Percentiles rank a stretch among this genome's conserved stretches.
These are phyloP conservation scores for Ceratocystis eucalypticola DNA, from an alignment of 2,329 filamentous ascomycete species.

Conservation along the genomic window DNA sequence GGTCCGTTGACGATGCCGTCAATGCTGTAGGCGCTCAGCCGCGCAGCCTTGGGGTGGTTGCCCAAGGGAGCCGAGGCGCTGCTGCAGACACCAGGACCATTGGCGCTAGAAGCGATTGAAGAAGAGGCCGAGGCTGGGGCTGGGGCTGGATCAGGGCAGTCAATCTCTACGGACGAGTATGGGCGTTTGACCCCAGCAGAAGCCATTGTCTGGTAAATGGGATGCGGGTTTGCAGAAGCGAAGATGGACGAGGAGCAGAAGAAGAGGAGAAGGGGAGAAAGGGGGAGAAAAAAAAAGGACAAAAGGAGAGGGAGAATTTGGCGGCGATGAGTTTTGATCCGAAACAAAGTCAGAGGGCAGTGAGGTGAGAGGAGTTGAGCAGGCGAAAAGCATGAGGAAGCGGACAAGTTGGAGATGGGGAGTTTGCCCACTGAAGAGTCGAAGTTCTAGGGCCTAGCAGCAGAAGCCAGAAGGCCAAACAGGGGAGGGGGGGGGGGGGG, in stretches of 20 bases:
- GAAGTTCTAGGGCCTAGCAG: too few relatives aligned
- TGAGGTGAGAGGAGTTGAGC: too few relatives aligned
- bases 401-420: neutral
- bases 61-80: neutral
- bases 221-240: neutral
- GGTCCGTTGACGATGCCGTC: neutral
- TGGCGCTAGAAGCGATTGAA: neutral
- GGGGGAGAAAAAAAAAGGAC: neutral
- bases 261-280: neutral
- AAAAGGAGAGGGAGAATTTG: neutral
- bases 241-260: neutral
- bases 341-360: too few relatives aligned
- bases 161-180: constrained; percentile 27
- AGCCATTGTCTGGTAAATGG: constrained; percentile 20
- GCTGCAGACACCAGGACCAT: constrained; percentile 5
- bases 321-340: too few relatives aligned
- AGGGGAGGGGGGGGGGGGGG: too few relatives aligned
- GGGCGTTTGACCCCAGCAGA: constrained; percentile 32
- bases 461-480: too few relatives aligned
- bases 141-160: constrained; percentile 22
- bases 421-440: neutral
- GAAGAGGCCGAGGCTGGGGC: neutral
- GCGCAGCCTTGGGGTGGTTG: constrained; percentile 18
- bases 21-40: neutral
- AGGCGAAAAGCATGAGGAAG: neutral